Evolutionary conservation across 2,329 filamentous ascomycete species (phyloP).

Genomic region (Colletotrichum aenigma): DNA sequence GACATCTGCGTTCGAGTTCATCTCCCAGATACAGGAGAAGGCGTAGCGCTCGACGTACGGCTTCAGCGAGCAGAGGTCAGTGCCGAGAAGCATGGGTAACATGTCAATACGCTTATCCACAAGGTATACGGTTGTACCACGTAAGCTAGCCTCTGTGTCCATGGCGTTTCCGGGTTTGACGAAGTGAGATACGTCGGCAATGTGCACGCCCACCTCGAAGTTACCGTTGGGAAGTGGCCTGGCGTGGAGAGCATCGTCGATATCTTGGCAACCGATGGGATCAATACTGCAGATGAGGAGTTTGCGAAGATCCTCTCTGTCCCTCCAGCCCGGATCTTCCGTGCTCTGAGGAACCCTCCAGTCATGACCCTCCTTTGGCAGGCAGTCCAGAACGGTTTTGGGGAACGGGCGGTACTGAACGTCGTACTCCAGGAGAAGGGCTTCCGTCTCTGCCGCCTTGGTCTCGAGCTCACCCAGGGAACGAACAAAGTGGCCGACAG

Average conservation of each 20-base stretch:
- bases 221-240: slow-evolving; percentile 87
- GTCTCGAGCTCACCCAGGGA: slow-evolving; percentile 93
- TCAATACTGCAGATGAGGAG: slow-evolving; percentile 97
- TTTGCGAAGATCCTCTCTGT: slow-evolving; percentile 81
- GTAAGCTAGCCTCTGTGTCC: slow-evolving; percentile 92
- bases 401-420: slow-evolving; percentile 98
- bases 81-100: slow-evolving; percentile 95
- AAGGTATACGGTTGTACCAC: slow-evolving; percentile 95
- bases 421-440: slow-evolving; percentile 91
- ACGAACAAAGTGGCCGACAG: slow-evolving; percentile 90
- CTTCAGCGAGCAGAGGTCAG: slow-evolving; percentile 94
- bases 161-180: slow-evolving; percentile 97
- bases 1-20: slow-evolving; percentile 84
- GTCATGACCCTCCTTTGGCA: slow-evolving; percentile 88
- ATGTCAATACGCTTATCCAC: slow-evolving; percentile 99
- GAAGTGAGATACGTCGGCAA: slow-evolving; percentile 99
- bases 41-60: slow-evolving; percentile 95
- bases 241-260: slow-evolving; percentile 95
- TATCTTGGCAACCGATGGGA: slow-evolving; percentile 94
- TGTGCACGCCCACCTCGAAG: slow-evolving; percentile 95
- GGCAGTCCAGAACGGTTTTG: slow-evolving; percentile 91
- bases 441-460: slow-evolving; percentile 97
- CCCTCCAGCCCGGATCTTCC: slow-evolving; percentile 86
- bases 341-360: slow-evolving; percentile 87
- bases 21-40: slow-evolving; percentile 87